Evolutionary conservation across 106 monocot genomes (phyloP), one percentile per base, ranked within the genome.

Genomic region (Acorus gramineus): DNA sequence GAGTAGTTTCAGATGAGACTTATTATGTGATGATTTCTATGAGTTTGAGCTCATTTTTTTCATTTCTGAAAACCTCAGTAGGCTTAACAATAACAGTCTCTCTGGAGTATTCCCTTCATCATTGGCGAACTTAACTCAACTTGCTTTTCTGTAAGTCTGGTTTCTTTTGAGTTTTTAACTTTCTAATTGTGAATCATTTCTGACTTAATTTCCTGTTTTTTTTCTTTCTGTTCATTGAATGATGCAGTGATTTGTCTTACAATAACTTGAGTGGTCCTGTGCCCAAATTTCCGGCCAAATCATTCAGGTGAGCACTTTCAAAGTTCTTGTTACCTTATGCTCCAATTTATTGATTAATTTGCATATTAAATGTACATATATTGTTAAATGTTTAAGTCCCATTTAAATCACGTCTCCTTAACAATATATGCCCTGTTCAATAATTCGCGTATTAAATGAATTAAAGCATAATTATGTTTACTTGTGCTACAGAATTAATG

Each of bases 191-290:
- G 4, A 28, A 2, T 42, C 48, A 14, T 46, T 47, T 56, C 4
- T 49, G 9, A 28, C 65, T 62, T 4, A 51, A 51, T 68, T 2
- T 8, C 59, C n/a, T 68, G 46, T 10, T 11, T 48, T 61, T 50
- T 7, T n/a, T 66, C 10, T 55, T 67, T 42, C 7, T 50, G 12
- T 51, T 6, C 13, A 50, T 5, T 64, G 6, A 2, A 13, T 55
- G 11, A 12, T 69, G 53, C 74, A 85, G 85, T 65, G 85, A 85
- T 51, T 53, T 85, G 68, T 85, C 85, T 10, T 85, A 71, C 52
- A 85, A 85, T 64, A 85, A 85, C 69, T 66, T 84, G 63, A 84
- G 73, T 64, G 84, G 76, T 11, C 77, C 85, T 42, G 64, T 85
- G 8, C 80, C 80, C 43, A 80, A 44, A 43, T 81, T 78, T 72